Evolutionary conservation across 1,284 basidiomycete genomes (phyloP).

Genomic region (Singerocomus inundabilis): DNA sequence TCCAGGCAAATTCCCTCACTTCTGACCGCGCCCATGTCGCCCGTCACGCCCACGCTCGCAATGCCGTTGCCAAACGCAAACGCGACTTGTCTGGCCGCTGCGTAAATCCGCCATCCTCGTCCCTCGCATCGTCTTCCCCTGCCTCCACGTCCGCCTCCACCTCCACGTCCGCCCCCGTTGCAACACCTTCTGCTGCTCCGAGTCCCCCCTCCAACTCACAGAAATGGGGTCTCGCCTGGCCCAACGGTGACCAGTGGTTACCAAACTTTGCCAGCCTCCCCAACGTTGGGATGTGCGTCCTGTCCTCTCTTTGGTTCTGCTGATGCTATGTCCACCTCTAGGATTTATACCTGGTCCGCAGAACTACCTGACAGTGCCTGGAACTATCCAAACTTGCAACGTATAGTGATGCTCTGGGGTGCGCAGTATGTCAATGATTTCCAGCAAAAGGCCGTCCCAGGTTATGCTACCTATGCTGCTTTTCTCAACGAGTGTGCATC

Average conservation of each 20-base stretch:
- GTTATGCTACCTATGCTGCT: slow-evolving; percentile 45
- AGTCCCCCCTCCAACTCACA: slow-evolving; percentile 6
- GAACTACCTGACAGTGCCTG: slow-evolving; percentile 14
- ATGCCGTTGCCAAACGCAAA: slow-evolving; percentile 50
- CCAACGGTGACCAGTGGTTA: slow-evolving; percentile 38
- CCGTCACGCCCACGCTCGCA: slow-evolving; percentile 41
- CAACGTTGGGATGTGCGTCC: no score
- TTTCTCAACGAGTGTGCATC: slow-evolving; percentile 57
- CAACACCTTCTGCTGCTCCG: slow-evolving; percentile 4
- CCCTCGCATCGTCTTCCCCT: not conserved
- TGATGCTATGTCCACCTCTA: slow-evolving; percentile 8
- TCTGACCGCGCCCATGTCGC: slow-evolving; percentile 40
- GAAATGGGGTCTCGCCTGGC: slow-evolving; percentile 47
- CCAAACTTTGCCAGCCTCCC: no score
- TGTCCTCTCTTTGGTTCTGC: not conserved
- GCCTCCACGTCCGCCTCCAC: not conserved
- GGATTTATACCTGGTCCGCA: slow-evolving; percentile 32
- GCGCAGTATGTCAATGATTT: slow-evolving; percentile 34
- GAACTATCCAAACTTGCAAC: slow-evolving; percentile 35
- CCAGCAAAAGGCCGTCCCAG: slow-evolving; percentile 35
- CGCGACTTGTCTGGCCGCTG: slow-evolving; percentile 49
- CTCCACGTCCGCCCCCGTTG: not conserved
- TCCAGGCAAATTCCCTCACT: slow-evolving; percentile 52
- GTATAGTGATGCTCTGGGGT: slow-evolving; percentile 61
- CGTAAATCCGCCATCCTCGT: slow-evolving; percentile 43